Evolutionary conservation across 2,329 filamentous ascomycete species (phyloP).

Genomic region (Phoma sp.): DNA sequence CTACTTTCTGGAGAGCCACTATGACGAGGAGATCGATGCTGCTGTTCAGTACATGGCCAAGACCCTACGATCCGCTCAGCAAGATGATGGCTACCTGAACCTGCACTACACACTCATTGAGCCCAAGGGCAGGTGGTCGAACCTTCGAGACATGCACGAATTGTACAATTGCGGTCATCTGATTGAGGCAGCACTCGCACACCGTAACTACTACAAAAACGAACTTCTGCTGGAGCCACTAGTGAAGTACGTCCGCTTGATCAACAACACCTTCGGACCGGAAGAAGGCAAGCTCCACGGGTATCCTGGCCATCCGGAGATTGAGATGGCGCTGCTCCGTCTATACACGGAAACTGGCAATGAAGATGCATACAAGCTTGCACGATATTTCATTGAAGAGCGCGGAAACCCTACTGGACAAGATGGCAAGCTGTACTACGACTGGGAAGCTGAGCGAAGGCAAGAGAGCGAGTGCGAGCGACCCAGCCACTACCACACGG

Average conservation of each 20-base stretch:
- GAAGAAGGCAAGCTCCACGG: conserved; percentile 60
- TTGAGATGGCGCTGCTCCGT: conserved; percentile 59
- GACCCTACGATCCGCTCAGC: conserved; percentile 65
- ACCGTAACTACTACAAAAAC: conserved; percentile 59
- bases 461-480: conserved; percentile 59
- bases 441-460: conserved; percentile 60
- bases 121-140: conserved; percentile 63
- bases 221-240: conserved; percentile 61
- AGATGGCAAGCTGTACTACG: conserved; percentile 62
- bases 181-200: conserved; percentile 54
- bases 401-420: conserved; percentile 62
- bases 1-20: conserved; percentile 58
- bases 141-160: conserved; percentile 69
- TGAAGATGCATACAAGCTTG: conserved; percentile 55
- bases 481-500: conserved; percentile 57
- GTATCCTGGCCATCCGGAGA: conserved; percentile 68
- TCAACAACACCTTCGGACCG: conserved; percentile 62
- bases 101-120: conserved; percentile 69
- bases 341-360: conserved; percentile 53
- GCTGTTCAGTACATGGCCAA: conserved; percentile 64
- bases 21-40: conserved; percentile 56
- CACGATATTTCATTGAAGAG: conserved; percentile 65
- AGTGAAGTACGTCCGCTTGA: conserved; percentile 62
- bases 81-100: conserved; percentile 68
- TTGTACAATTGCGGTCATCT: conserved; percentile 68